Conservation (phyloP, 2,329 filamentous ascomycete species). For the Trichoderma atroviride region DNA sequence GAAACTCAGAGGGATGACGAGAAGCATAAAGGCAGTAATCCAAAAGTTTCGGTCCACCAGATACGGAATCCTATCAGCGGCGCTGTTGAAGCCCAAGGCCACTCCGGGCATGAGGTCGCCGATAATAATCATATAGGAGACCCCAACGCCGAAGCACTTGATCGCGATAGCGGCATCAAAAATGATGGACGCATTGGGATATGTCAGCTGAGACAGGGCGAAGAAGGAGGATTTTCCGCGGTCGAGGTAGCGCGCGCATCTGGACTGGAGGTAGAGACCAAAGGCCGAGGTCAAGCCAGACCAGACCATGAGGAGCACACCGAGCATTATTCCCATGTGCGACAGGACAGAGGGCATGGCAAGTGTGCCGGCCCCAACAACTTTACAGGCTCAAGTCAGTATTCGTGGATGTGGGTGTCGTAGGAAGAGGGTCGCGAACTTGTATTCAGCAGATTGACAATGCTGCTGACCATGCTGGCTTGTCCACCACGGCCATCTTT, state of each 20-base stretch:
- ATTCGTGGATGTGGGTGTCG: slow-evolving; percentile 27
- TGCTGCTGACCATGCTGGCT: slow-evolving; percentile 86
- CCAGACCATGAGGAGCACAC: slow-evolving; percentile 84
- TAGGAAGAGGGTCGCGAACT: slow-evolving; percentile 57
- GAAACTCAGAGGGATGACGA: slow-evolving; percentile 94
- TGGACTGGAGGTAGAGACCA: slow-evolving; percentile 90
- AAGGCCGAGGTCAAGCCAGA: slow-evolving; percentile 87
- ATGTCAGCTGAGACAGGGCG: slow-evolving; percentile 94
- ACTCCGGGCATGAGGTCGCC: slow-evolving; percentile 98
- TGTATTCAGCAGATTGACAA: slow-evolving; percentile 94
- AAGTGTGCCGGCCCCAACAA: slow-evolving; percentile 90
- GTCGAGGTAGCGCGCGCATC: slow-evolving; percentile 91
- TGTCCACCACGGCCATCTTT: slow-evolving; percentile 75
- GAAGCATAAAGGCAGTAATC: slow-evolving; percentile 96
- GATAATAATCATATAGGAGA: slow-evolving; percentile 98
- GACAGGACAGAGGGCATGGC: slow-evolving; percentile 95
- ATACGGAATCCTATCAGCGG: slow-evolving; percentile 65
- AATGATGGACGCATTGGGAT: slow-evolving; percentile 91
- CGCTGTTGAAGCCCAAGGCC: slow-evolving; percentile 74
- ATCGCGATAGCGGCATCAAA: slow-evolving; percentile 96
- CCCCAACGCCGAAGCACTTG: slow-evolving; percentile 96
- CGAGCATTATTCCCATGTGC: slow-evolving; percentile 90
- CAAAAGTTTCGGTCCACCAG: slow-evolving; percentile 91
- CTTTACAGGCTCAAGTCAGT: slow-evolving; percentile 46
- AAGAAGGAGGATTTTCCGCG: slow-evolving; percentile 90